Evolutionary conservation across 2,329 filamentous ascomycete genomes (phyloP).

Genomic region (Fonsecaea multimorphosa): DNA sequence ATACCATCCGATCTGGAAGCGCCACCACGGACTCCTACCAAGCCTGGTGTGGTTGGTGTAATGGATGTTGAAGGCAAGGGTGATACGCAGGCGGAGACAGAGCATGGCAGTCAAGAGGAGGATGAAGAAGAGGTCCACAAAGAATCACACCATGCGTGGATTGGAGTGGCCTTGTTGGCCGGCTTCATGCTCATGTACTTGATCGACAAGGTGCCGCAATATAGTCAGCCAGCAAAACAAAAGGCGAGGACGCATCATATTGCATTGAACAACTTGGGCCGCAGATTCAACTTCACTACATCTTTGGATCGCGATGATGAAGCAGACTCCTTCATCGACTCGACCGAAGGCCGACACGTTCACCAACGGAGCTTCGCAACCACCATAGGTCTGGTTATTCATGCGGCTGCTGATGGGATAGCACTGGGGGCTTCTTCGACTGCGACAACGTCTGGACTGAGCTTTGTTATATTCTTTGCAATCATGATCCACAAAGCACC

Average conservation of each 20-base stretch:
- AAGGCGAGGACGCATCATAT: constrained; percentile 79
- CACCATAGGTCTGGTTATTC: constrained; percentile 92
- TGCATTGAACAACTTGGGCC: constrained; percentile 79
- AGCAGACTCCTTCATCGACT: constrained; percentile 56
- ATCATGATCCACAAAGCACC: constrained; percentile 98
- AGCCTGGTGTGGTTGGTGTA: constrained; percentile 39
- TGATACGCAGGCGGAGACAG: constrained; percentile 49
- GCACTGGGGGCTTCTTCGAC: constrained; percentile 90
- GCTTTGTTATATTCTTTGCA: constrained; percentile 90
- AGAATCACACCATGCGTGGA: constrained; percentile 71
- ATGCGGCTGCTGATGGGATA: constrained; percentile 92
- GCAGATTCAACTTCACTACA: constrained; percentile 55
- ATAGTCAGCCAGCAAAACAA: constrained; percentile 69
- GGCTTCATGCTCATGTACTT: constrained; percentile 98
- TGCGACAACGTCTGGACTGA: constrained; percentile 73
- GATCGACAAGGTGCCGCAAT: constrained; percentile 81
- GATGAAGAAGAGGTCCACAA: constrained; percentile 46
- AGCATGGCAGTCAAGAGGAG: constrained; percentile 50
- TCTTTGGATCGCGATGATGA: constrained; percentile 50
- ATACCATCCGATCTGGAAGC: constrained; percentile 37
- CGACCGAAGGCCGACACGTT: constrained; percentile 59
- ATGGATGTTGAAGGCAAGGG: constrained; percentile 41
- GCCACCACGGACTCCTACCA: constrained; percentile 41
- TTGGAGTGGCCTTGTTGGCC: constrained; percentile 83
- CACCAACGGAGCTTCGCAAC: constrained; percentile 72